Evolutionary conservation across 225 moss, liverwort and hornwort species (phyloP).

Genomic region (Marchantia polymorpha): DNA sequence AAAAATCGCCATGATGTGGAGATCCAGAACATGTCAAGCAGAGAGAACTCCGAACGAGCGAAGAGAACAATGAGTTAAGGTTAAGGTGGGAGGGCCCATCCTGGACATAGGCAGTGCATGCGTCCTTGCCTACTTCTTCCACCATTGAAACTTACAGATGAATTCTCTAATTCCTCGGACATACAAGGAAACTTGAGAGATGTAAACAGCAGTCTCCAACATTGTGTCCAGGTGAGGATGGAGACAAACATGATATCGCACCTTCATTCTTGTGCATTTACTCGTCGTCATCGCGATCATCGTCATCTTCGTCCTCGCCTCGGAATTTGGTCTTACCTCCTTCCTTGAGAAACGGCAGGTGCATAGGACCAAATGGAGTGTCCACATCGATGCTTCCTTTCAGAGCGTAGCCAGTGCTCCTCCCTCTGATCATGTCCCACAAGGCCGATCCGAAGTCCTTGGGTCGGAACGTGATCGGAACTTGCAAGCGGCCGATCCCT

Average conservation of each 20-base stretch:
- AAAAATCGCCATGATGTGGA: too few relatives aligned
- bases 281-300: constrained; percentile 25
- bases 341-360: constrained; percentile 67
- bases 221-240: neutral
- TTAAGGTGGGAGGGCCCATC: too few relatives aligned
- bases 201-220: neutral
- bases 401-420: constrained; percentile 74
- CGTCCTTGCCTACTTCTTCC: too few relatives aligned
- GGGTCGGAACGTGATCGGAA: constrained; percentile 79
- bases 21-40: too few relatives aligned
- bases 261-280: neutral
- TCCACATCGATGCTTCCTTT: constrained; percentile 64
- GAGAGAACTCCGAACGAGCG: too few relatives aligned
- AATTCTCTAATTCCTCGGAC: too few relatives aligned
- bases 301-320: constrained; percentile 51
- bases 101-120: too few relatives aligned
- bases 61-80: too few relatives aligned
- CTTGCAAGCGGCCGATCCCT: constrained; percentile 36
- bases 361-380: constrained; percentile 82
- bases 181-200: too few relatives aligned
- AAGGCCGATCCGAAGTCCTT: constrained; percentile 88
- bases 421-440: constrained; percentile 76
- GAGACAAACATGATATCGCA: neutral
- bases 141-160: too few relatives aligned
- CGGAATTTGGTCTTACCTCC: constrained; percentile 74